Base-by-base conservation (phyloP, 108 stramenopile species). In the Stephanodiscus triporus region DNA sequence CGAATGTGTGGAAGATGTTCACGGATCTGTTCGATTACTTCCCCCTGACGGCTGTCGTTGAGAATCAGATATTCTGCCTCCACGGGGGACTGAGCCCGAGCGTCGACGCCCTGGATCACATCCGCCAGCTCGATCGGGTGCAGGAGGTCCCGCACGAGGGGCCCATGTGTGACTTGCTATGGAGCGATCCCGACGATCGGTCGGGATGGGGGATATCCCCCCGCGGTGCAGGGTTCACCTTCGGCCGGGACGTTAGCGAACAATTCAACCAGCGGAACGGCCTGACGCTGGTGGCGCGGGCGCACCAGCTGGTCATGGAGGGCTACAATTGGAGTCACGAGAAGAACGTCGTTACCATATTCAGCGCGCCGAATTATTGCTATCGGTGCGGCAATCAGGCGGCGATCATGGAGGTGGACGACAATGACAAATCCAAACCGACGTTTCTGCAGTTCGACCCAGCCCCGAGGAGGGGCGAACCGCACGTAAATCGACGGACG, bases 351-450 rank as follows among this genome's bases (percentile, higher is more conserved):
- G 97, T 99, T 27, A 99, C 99, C 4, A 95, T 99, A 36, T 99
- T 98, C 74, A 91, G 90, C 50, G 99, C 99, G 14, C 99, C 99
- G 58, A 99, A 99, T 82, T 99, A 99, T 80, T 99, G 99, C 78
- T 98, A 99, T 83, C 87, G 98, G 36, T 98, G 98, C 80, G 99
- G 99, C 14, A 99, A 99, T 82, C 96, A 97, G 76, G 99, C 97
- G 2, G 99, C 98, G 24, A 98, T 99, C 55, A 97, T 99, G 96
- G 97, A 98, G 76, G 96, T 98, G 17, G 97, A 97, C 76, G 99
- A 98, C 68, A 63, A 71, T 60, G 76, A 96, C 30, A 96, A 92
- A 70, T 65, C 63, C 34, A 66, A 66, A n/a, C 65, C 65, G 3
- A 85, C 82, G 34, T 98, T 97, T 88, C 82, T 92, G 67, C 95